Conservation (phyloP, 306 rosid species). For the Psophocarpus tetragonolobus region DNA sequence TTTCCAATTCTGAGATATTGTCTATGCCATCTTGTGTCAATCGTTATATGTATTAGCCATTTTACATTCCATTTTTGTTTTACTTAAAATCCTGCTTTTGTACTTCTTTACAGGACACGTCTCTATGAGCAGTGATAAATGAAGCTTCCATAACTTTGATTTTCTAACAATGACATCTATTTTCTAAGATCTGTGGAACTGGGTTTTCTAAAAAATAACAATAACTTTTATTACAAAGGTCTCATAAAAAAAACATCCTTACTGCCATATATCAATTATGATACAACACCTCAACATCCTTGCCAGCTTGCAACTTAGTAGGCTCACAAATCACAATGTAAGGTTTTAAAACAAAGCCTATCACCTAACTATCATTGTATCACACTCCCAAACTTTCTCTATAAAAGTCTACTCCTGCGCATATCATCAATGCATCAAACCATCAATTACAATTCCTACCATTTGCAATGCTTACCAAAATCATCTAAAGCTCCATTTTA, state of each 20-base stretch:
- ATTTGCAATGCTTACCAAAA: not conserved
- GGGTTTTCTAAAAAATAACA: no score
- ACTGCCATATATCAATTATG: not conserved
- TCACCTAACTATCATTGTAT: slow-evolving; percentile 39
- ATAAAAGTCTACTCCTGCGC: slow-evolving; percentile 18
- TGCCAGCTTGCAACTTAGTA: not conserved
- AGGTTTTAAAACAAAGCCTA: not conserved
- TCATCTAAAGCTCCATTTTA: not conserved
- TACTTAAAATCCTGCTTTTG: no score
- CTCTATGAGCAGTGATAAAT: no score
- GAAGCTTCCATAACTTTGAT: no score
- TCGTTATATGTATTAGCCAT: not conserved
- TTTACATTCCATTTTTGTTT: no score
- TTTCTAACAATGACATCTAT: no score
- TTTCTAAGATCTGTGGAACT: no score
- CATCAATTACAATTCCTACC: not conserved
- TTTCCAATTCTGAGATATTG: not conserved
- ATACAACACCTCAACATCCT: not conserved
- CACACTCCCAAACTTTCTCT: not conserved
- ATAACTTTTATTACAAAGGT: no score
- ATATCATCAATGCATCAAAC: slow-evolving; percentile 29
- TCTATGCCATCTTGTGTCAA: not conserved
- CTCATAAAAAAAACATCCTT: no score
- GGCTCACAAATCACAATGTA: slow-evolving; percentile 22
- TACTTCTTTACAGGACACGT: no score